A percentile compares a stretch with the other conserved stretches of the same genome.
phyloP scores from a whole-genome alignment of 805 yeast species.

The Starmerella scarabaei region DNA sequence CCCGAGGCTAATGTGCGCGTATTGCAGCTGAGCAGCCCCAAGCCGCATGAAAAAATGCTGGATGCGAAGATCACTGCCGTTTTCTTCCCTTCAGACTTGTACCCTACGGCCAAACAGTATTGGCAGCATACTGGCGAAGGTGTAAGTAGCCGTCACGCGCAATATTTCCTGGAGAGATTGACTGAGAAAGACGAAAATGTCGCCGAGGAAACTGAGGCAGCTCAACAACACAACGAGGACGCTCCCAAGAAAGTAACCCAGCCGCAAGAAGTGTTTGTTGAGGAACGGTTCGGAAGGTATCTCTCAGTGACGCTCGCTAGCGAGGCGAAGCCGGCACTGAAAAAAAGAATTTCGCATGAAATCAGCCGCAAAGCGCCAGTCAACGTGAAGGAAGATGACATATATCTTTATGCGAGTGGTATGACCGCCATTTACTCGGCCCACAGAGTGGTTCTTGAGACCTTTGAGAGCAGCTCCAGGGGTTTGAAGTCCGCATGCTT shows the following conservation, averaged over 20 bases:
- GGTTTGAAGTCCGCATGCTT: constrained; percentile 65
- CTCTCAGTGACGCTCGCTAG: constrained; percentile 62
- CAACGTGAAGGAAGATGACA: constrained; percentile 24
- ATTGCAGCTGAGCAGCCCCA: constrained; percentile 24
- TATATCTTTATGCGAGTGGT: constrained; percentile 76
- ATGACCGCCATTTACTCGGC: constrained; percentile 86
- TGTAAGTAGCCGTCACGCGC: constrained; percentile 80
- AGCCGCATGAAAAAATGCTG: constrained; percentile 25
- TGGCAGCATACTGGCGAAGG: constrained; percentile 99
- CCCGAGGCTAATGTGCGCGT: constrained; percentile 32
- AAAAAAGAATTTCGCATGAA: constrained; percentile 43
- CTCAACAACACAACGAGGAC: constrained; percentile 23
- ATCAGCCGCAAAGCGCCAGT: constrained; percentile 9
- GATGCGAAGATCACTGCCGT: constrained; percentile 66
- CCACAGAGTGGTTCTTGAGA: constrained; percentile 34
- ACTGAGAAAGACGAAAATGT: constrained; percentile 7
- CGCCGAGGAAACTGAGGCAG: constrained; percentile 2
- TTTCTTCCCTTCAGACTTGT: constrained; percentile 53
- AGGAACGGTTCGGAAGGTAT: constrained; percentile 83
- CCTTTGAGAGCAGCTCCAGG: constrained; percentile 14
- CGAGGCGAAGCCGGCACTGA: constrained; percentile 63
- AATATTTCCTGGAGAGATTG: constrained; percentile 47
- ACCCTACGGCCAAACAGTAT: constrained; percentile 60
- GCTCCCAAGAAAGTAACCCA: constrained; percentile 1
- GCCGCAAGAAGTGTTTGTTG: constrained; percentile 42